Evolutionary conservation across 2,329 filamentous ascomycete species (phyloP).

Genomic region (Neofusicoccum sp.): DNA sequence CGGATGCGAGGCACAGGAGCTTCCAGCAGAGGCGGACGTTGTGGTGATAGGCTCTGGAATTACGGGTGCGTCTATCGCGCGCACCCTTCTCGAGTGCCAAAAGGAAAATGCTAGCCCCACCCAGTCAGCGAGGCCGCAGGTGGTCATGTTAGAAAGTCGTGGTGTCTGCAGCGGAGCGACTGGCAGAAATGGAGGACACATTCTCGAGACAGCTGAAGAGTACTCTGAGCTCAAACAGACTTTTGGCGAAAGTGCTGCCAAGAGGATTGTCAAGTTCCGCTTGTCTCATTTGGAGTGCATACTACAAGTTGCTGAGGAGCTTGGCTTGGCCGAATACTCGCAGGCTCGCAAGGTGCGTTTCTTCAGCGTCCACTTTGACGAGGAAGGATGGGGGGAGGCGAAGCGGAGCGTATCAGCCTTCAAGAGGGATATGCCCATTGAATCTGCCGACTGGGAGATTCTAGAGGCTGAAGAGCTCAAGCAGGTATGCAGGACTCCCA

Average conservation of each 20-base stretch:
- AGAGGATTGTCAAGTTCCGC: not conserved
- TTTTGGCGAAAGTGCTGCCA: not conserved
- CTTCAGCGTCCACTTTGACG: not conserved
- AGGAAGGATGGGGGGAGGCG: not conserved
- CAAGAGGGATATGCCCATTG: not conserved
- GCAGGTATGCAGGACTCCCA: too few species aligned
- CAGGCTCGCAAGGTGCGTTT: not conserved
- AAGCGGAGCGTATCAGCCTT: not conserved
- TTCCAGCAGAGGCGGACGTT: too few species aligned
- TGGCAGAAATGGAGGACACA: conserved; percentile 31
- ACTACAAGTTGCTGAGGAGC: not conserved
- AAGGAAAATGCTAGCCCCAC: not conserved
- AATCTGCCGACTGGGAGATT: not conserved
- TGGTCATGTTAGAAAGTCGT: conserved; percentile 43
- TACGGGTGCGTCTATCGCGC: not conserved
- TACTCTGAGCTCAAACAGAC: not conserved
- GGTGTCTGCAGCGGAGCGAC: conserved; percentile 30
- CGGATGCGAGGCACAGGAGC: too few species aligned
- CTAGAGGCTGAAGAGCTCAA: not conserved
- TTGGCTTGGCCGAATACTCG: not conserved
- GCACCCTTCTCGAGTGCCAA: not conserved
- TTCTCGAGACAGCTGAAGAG: not conserved
- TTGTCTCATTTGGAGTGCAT: not conserved
- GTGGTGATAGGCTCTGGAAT: too few species aligned
- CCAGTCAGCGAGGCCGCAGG: not conserved